Base-by-base conservation (phyloP, 495 filamentous ascomycete genomes). In the Aspergillus nanangensis region DNA sequence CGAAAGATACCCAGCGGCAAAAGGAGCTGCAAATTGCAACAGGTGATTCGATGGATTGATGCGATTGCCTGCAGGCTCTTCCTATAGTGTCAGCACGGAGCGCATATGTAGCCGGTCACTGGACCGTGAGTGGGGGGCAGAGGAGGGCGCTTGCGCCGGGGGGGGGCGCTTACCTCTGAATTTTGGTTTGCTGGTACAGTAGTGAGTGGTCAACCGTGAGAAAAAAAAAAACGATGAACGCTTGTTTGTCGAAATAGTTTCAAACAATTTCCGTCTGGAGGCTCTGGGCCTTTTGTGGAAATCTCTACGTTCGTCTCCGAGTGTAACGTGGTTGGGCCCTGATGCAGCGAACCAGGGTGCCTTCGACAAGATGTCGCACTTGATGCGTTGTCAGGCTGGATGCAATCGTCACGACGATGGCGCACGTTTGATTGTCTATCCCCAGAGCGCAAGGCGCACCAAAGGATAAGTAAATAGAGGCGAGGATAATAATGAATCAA, bases 291-390 rank as follows among this genome's bases (percentile, higher is more conserved):
- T 69, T 69, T 67, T 66, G 63, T 58, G 62, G 55, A 58, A 62
- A 62, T 56, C 37, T 45, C 57, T 53, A 69, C 56, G 55, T 57
- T 56, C 58, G 62, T 53, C 18, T 60, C 55, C 43, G 58, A 62
- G 61, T 67, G 67, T 68, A 71, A 72, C 69, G 67, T 72, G 70
- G 69, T 75, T 71, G 69, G 70, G 71, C 70, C 69, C 60, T 63
- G 66, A 72, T 72, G 71, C 71, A 75, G 71, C 56, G 47, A 58
- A 48, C 50, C 57, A 60, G 60, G 62, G 55, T 60, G 60, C 53
- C 54, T 58, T 65, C 65, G 58, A 61, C 54, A 54, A 48, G 49
- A 61, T 52, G 57, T 57, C 44, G 51, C 49, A 50, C 55, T 58
- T 61, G 68, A 75, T 75, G 71, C 65, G 71, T 72, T 75, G 71